Base-by-base conservation (phyloP, 257 asterid genomes). In the Solanum sitiens region DNA sequence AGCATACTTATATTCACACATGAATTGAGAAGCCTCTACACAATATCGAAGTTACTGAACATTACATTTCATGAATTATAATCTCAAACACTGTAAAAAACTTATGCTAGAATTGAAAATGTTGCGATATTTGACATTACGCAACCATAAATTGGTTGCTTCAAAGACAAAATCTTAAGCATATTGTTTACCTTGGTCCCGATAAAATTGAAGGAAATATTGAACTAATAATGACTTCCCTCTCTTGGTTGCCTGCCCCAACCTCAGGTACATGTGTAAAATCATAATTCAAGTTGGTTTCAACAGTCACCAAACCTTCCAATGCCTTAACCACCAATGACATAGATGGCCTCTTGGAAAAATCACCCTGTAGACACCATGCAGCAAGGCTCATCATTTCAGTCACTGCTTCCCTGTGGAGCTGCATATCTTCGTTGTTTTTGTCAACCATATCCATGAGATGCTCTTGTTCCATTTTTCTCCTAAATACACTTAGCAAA, bases 301-400 rank as follows among this genome's bases (percentile, higher is more conserved):
- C 86, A 25, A 73, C 87, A 67, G 27, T 61, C 12, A 83, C 45
- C 7, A 74, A 33, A n/a, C 87, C 91, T 85, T 87, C 92, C 11
- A 90, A 59, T 5, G 77, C 91, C 83, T 56, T 90, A 15, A 90
- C 73, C 25, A 90, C 90, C 14, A 18, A 23, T 18, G 90, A 85
- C 89, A 90, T 89, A 21, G 91, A 65, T 8, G 90, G 92, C 82
- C 91, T 90, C 67, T 39, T 90, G 3, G n/a, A 6, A 27, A 50
- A 77, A 20, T 88, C 87, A 0, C 84, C 39, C 9, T 89, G 89
- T 21, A 90, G 87, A 75, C 91, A 90, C 91, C 90, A 90, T 25
- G 86, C 89, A 16, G 89, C 89, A 0, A 85, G 5, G 20, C 25
- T 45, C 89, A 90, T 82, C 83, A 86, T 74, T 33, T 83, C 50